Base-by-base conservation (phyloP, 768 basidiomycete genomes). In the Trametes elegans region DNA sequence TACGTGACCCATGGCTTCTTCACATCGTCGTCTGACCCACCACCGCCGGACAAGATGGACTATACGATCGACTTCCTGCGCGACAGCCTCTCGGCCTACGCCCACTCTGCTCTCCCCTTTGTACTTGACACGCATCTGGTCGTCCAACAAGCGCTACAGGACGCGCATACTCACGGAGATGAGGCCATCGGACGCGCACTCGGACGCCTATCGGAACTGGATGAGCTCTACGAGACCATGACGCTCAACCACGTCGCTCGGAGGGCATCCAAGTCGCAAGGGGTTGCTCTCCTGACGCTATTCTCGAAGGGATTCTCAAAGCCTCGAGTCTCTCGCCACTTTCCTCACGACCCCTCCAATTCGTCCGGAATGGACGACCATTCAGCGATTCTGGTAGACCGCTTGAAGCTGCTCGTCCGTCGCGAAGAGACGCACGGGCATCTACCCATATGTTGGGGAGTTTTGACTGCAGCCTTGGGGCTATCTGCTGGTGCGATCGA, bases 381-480 rank as follows among this genome's bases (percentile, higher is more conserved):
- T n/a, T 58, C 66, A 1, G 58, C 60, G 13, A 49, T 54, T 8
- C 68, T 93, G 28, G 72, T 94, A 18, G 84, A 90, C 28, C 70
- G 71, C 39, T 82, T 90, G 65, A 96, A 95, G 72, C 70, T 82
- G 35, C 71, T 73, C 40, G 79, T 90, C 2, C 78, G 93, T 51
- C 74, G 73, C 27, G 88, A 85, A 45, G 80, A 81, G 29, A 77
- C 79, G 0, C 79, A 76, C 24, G 96, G 93, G 0, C 96, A 99
- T 72, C 77, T 97, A 38, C 91, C 93, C 0, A 74, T 92, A 14
- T 96, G 92, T 69, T 99, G 93, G 88, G 97, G 90, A 3, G 76
- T 90, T 1, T 71, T 99, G 48, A 88, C 88, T 1, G 87, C 83
- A 19, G 84, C 86, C 1, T 78, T 98, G 13, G 86, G 83, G 7